These are phyloP conservation scores for Podospora comata DNA, from an alignment of 495 filamentous ascomycete genomes.

Conservation along the genomic window DNA sequence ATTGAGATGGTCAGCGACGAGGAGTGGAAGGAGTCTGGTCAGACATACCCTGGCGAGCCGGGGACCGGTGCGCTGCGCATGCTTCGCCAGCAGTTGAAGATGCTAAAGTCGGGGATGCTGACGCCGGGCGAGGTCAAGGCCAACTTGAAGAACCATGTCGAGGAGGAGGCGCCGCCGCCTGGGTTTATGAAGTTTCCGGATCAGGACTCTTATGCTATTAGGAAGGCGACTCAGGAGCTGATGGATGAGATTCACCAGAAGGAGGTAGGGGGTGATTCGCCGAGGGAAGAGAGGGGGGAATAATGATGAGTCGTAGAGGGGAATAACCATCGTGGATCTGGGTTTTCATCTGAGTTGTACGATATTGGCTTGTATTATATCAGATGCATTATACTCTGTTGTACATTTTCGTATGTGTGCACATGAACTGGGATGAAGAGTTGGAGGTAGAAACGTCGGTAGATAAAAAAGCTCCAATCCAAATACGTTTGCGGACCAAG, in stretches of 20 bases:
- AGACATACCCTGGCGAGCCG: constrained; percentile 45
- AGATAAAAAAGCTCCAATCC: neutral
- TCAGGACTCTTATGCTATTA: constrained; percentile 17
- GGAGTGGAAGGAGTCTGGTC: constrained; percentile 51
- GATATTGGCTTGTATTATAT: neutral
- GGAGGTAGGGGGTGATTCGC: neutral
- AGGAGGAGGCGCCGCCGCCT: constrained; percentile 29
- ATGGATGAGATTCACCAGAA: constrained; percentile 17
- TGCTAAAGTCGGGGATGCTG: constrained; percentile 5
- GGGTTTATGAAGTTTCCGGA: constrained; percentile 23
- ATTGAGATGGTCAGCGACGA: constrained; percentile 70
- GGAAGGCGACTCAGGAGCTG: constrained; percentile 21
- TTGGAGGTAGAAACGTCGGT: neutral
- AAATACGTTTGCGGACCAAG: neutral
- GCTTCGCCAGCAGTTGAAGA: constrained; percentile 27
- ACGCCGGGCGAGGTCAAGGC: constrained; percentile 9
- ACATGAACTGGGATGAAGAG: neutral
- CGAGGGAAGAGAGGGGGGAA: neutral
- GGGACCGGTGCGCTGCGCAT: constrained; percentile 37
- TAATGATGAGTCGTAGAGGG: neutral
- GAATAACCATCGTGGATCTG: neutral
- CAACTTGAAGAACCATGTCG: constrained; percentile 40
- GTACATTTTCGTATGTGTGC: neutral
- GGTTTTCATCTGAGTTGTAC: neutral
- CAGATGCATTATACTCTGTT: neutral